These are phyloP conservation scores for Aspergillus mulundensis DNA, from an alignment of 495 filamentous ascomycete species.

Conservation along the genomic window DNA sequence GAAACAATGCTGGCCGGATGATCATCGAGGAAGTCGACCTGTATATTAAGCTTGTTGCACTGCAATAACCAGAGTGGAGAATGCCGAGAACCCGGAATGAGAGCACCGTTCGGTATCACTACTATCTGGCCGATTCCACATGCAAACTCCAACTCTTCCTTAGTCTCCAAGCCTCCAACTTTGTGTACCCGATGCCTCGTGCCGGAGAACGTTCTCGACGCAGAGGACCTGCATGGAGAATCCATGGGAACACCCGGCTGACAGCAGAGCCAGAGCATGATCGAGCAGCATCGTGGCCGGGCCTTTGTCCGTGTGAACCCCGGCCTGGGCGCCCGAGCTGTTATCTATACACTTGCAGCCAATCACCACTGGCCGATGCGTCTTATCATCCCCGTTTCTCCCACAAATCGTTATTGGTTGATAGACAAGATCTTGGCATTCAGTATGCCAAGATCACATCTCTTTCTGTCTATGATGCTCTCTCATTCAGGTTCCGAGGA, in stretches of 20 bases:
- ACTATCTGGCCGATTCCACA: not conserved
- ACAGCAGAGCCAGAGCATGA: not conserved
- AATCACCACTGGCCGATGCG: conserved; percentile 3
- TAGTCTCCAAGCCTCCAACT: not conserved
- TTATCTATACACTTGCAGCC: conserved; percentile 9
- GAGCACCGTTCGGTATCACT: not conserved
- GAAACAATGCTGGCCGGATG: not conserved
- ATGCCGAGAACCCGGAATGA: not conserved
- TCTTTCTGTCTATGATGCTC: not conserved
- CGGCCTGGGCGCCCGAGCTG: not conserved
- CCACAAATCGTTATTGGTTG: conserved; percentile 14
- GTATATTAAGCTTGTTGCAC: not conserved
- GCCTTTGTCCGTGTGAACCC: not conserved
- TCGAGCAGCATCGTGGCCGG: not conserved
- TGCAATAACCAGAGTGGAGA: not conserved
- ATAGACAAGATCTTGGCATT: conserved; percentile 9
- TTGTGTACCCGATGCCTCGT: not conserved
- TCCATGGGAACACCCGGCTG: not conserved
- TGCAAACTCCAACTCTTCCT: not conserved
- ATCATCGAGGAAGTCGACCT: not conserved
- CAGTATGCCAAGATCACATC: not conserved
- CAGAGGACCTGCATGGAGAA: not conserved
- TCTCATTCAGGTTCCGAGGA: not conserved
- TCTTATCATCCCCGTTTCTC: conserved; percentile 16
- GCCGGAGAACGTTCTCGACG: conserved; percentile 1